Base-by-base conservation (phyloP, 2,329 filamentous ascomycete species). In the Dryadomyces quercivorus region DNA sequence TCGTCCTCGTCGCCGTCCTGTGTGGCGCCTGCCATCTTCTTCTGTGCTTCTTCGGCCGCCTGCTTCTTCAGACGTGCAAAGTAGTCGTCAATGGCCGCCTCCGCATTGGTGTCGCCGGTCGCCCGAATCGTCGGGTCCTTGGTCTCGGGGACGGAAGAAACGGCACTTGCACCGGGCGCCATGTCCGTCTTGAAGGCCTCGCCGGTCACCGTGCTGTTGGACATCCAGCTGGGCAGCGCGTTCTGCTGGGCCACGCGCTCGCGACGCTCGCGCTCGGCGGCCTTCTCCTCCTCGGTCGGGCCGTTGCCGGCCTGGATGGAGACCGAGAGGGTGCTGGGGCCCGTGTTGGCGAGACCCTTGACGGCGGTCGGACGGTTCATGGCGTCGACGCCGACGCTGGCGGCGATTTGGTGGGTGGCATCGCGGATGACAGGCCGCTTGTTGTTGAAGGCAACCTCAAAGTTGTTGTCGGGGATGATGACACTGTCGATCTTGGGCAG, bases 401-500 rank as follows among this genome's bases (percentile, higher is more conserved):
- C 72, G 18, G 75, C 78, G 5, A 78, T 81, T 59, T 85, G 84
- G 65, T 90, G 77, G 12, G 78, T 80, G 45, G 81, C 77, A 59
- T 86, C 82, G 59, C 86, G 78, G 53, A 80, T 69, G 26, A 91
- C 79, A 3, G 83, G 81, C 15, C 82, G 75, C 18, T 80, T 77
- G 52, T 77, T 77, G 22, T 77, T 73, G 22, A 86, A 72, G 2
- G 86, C 86, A 21, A 79, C 75, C 51, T 89, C 84, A 60, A 88
- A 89, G 59, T 80, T 84, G 64, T 86, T 85, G 59, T 84, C 84
- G 1, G 88, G 87, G 7, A 94, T 81, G 42, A 81, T 74, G 6
- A 84, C 76, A n/a, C 78, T 75, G 64, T 93, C 88, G 57, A 94
- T 88, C 63, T 85, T 78, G 54, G 85, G 85, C 59, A 94, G 74